phyloP scores from a whole-genome alignment of 2,329 filamentous ascomycete genomes.

The Allantophomopsis cytisporea region DNA sequence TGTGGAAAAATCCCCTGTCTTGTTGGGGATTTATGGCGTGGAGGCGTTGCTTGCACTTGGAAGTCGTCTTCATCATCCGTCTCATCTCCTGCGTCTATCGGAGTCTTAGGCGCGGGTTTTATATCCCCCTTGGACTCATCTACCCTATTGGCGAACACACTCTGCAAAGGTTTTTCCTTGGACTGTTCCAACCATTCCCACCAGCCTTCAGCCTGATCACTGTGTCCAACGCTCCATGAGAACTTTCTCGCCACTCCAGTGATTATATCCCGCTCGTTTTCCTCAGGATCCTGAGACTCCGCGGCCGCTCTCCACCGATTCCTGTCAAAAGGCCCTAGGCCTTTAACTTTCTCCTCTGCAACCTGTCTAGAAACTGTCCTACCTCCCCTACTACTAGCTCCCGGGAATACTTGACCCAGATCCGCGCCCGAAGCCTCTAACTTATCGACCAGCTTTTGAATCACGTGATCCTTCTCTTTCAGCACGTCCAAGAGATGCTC shows the following conservation, averaged over 20 bases:
- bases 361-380: conserved; percentile 23
- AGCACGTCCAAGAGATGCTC: conserved; percentile 28
- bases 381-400: conserved; percentile 18
- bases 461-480: conserved; percentile 37
- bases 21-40: conserved; percentile 2
- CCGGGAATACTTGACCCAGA: conserved; percentile 35
- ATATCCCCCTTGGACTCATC: too few species aligned
- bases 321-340: conserved; percentile 30
- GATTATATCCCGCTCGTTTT: conserved; percentile 7
- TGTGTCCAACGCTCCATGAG: not conserved
- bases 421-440: conserved; percentile 35
- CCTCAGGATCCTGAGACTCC: not conserved
- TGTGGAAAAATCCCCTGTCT: not conserved
- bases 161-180: too few species aligned
- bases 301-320: conserved; percentile 9
- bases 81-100: not conserved
- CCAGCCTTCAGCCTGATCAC: not conserved
- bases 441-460: conserved; percentile 37
- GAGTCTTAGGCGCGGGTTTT: not conserved
- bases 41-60: conserved; percentile 16
- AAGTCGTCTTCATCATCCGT: conserved; percentile 14
- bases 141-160: conserved; percentile 4
- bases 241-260: too few species aligned
- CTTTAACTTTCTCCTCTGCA: conserved; percentile 24
- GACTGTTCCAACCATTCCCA: conserved; percentile 1